These are phyloP conservation scores for Gossypium lobatum DNA, from an alignment of 441 rosid genomes.

Conservation along the genomic window DNA sequence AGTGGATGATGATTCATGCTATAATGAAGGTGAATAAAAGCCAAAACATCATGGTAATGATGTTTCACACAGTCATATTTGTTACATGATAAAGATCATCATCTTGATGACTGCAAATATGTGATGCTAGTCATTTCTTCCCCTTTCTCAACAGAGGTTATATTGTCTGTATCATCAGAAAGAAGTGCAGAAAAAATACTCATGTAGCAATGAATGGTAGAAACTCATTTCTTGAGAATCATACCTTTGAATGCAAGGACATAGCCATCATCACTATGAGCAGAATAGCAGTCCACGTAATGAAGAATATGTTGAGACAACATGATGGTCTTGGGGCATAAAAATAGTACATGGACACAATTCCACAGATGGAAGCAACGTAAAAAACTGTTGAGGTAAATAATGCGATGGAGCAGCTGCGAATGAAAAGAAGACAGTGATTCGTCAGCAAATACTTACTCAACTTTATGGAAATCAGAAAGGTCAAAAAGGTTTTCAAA, in stretches of 20 bases:
- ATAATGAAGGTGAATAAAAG: neutral
- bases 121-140: neutral
- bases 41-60: neutral
- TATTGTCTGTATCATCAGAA: neutral
- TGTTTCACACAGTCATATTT: neutral
- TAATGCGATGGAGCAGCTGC: conserved; percentile 67
- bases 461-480: neutral
- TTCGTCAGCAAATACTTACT: neutral
- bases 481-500: neutral
- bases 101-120: neutral
- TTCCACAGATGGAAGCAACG: conserved; percentile 51
- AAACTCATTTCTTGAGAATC: neutral
- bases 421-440: neutral
- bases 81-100: neutral
- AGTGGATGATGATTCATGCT: neutral
- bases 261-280: conserved; percentile 60
- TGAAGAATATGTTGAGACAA: conserved; percentile 73
- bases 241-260: conserved; percentile 70
- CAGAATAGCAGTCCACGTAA: conserved; percentile 68
- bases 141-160: neutral
- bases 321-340: conserved; percentile 45
- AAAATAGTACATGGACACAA: conserved; percentile 46
- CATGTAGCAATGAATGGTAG: neutral
- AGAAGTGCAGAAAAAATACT: neutral
- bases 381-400: conserved; percentile 53